Conservation (phyloP, 2,329 filamentous ascomycete species). For the Paraphoma sp. region DNA sequence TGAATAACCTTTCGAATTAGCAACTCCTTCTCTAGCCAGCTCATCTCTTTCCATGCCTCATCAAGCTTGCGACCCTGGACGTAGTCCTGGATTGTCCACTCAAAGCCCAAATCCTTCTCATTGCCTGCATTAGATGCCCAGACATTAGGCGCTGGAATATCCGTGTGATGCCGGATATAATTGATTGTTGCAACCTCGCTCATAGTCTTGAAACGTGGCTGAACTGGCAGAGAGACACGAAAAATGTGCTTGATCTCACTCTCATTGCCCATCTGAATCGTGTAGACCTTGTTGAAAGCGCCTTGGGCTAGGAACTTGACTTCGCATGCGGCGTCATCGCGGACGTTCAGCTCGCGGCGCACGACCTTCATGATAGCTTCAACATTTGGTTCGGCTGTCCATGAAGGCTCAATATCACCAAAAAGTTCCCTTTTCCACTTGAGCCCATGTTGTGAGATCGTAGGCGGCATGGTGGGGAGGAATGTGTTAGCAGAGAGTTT, state of each 20-base stretch:
- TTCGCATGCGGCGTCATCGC: conserved; percentile 10
- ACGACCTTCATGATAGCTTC: conserved; percentile 15
- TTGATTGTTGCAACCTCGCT: conserved; percentile 29
- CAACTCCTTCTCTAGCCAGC: conserved; percentile 13
- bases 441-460: too few species aligned
- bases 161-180: conserved; percentile 23
- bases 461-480: too few species aligned
- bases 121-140: conserved; percentile 1
- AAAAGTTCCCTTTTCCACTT: too few species aligned
- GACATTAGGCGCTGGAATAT: conserved; percentile 22
- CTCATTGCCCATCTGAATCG: background rate
- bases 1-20: conserved; percentile 7
- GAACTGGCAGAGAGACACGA: conserved; percentile 25
- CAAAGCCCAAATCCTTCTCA: conserved; percentile 25
- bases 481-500: too few species aligned
- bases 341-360: too few species aligned
- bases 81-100: conserved; percentile 34
- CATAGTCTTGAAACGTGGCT: conserved; percentile 22
- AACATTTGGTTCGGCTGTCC: too few species aligned
- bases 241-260: conserved; percentile 34
- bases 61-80: conserved; percentile 9
- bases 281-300: too few species aligned
- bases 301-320: too few species aligned
- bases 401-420: too few species aligned
- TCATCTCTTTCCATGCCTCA: conserved; percentile 3